Base-by-base conservation (phyloP, 2,329 filamentous ascomycete genomes). In the Xylaria sp. region DNA sequence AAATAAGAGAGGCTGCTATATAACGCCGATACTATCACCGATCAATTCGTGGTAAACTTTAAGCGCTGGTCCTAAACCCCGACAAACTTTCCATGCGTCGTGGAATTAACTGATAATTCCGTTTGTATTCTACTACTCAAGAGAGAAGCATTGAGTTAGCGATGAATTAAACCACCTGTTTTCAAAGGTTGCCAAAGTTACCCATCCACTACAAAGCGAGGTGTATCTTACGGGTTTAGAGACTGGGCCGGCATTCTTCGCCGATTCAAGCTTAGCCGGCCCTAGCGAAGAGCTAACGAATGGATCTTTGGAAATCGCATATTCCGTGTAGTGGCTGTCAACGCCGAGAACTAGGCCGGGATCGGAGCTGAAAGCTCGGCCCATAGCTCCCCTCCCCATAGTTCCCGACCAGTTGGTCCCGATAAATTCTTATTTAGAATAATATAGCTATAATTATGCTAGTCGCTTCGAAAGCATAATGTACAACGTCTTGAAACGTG, bases 21-120 rank as follows among this genome's bases (percentile, higher is more conserved):
- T 33, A 73, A 65, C 70, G 63, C 72, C 72, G 71, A 73, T 69
- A 31, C 11, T 70, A 61, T 67, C 68, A 42, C 68, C 68, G 68
- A 65, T 63, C 17, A 46, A 48, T 20, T 44, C 7, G 15, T 31
- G 2, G 28, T 4, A 1, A 31, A n/a, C 26, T 9, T 51, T 49
- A 49, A 26, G 46, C 46, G 10, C 28, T 51, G 48, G 26, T 51
- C 15, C 17, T 53, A 53, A 51, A 31, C 15, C 26, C 49, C 49
- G 49, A 53, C 3, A 6, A 33, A 31, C 15, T 31, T 33, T 33
- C 4, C 26, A 31, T 53, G 26, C 15, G 6, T 53, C 4, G 6
- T n/a, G 28, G 49, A 53, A n/a, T 53, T 53, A 53, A 31, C 15
- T 33, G 28, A 17, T 33, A 53, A 53, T 33, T 53, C 49, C 49